These are phyloP conservation scores for Luffa aegyptiaca DNA, from an alignment of 306 rosid genomes.

Conservation along the genomic window DNA sequence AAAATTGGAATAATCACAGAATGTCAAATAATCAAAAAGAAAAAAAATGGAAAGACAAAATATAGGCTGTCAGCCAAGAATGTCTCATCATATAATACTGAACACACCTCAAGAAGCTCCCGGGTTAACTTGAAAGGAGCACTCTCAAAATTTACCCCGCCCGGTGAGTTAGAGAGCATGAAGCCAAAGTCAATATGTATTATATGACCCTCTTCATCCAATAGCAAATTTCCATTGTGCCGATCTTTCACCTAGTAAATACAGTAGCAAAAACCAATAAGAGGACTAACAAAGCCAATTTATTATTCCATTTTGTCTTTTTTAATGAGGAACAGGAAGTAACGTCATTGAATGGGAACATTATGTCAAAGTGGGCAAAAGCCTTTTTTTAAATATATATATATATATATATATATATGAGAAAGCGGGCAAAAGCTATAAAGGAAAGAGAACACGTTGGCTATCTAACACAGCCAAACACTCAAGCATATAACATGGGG, in stretches of 20 bases:
- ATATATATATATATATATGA: not conserved
- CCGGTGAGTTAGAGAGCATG: conserved; percentile 98
- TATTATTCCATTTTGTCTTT: not conserved
- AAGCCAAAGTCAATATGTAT: conserved; percentile 98
- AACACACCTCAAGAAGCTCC: conserved; percentile 88
- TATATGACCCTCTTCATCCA: conserved; percentile 98
- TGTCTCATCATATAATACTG: conserved; percentile 1
- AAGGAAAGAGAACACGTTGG: not conserved
- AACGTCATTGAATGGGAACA: not conserved
- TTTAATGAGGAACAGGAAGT: conserved; percentile 8
- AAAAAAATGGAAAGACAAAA: not conserved
- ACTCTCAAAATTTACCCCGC: conserved; percentile 98
- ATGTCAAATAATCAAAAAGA: not conserved
- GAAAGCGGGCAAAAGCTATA: not conserved
- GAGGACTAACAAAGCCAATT: not conserved
- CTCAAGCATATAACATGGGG: not conserved
- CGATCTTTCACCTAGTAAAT: conserved; percentile 70
- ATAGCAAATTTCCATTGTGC: conserved; percentile 90
- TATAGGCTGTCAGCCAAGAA: not conserved
- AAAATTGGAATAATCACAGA: not conserved
- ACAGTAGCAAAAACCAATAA: not conserved
- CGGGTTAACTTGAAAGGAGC: conserved; percentile 97
- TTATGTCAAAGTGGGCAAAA: not conserved
- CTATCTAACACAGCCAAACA: not conserved
- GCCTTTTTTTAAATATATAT: too few species aligned